Evolutionary conservation across 1,284 basidiomycete species (phyloP), one percentile per base, ranked within the genome.

Genomic region (Gomphus bonarii): DNA sequence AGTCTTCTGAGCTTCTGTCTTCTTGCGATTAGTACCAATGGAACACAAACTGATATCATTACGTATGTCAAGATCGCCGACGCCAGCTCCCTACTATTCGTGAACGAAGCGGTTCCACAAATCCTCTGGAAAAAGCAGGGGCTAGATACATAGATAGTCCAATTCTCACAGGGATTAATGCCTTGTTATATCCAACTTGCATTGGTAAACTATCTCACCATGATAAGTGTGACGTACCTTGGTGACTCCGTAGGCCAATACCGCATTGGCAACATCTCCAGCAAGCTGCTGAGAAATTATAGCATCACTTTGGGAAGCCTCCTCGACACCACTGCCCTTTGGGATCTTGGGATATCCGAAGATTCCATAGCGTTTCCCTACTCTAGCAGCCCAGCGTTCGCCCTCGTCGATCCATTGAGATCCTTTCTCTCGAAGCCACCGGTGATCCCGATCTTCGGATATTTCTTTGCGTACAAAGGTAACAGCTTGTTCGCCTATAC

Each of bases 191-290:
- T 36, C 30, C 49, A 48, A 54, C 55, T 22, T 57, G 42, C 40
- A 49, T 36, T 5, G 20, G 31, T 48, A 2, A 22, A 28, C 38
- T 10, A 40, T 43, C 22, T 48, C 43, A 59, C 1, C 2, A 12
- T 20, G 28, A 14, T n/a, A 25, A 44, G 36, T 30, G 42, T 55
- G 40, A 47, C 8, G 5, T 22, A 88, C 91, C 79, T 95, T 97
- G 59, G 87, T 88, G 6, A 82, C 72, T 1, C 84, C 84, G 67
- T 95, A 97, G 0, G 93, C 92, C 20, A 92, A 76, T 0, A 93
- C 80, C 0, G 84, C 83, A 64, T 90, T 87, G 10, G 84, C 83
- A 6, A 88, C 78, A 66, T 88, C 85, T 7, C 84, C 84, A 8
- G 79, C 82, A 42, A 88, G 67, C 59, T 65, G 67, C 14, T 63